phyloP scores from a whole-genome alignment of 805 yeast genomes.

The Saccharomycopsis sp. region DNA sequence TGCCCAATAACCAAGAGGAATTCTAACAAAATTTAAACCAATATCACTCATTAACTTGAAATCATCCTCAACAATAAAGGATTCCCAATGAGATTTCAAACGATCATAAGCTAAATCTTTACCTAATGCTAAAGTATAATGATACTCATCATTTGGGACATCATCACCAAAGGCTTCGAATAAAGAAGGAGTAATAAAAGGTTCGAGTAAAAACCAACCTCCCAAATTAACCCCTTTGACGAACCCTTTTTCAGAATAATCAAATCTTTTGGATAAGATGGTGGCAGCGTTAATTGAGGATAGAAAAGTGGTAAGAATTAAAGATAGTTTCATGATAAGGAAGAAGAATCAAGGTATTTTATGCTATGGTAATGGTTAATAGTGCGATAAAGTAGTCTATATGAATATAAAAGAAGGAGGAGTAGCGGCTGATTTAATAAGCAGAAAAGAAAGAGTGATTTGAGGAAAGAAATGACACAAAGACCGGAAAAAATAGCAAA shows the following conservation, averaged over 20 bases:
- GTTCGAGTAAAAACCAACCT: slow-evolving; percentile 67
- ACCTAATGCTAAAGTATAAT: slow-evolving; percentile 40
- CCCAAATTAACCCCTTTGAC: slow-evolving; percentile 45
- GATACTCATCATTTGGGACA: slow-evolving; percentile 54
- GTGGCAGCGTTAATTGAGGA: neutral
- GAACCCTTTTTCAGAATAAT: slow-evolving; percentile 12
- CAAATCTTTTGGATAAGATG: neutral
- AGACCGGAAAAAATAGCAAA: too few relatives aligned
- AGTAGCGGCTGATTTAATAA: too few relatives aligned
- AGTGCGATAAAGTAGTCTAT: too few relatives aligned
- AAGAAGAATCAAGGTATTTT: too few relatives aligned
- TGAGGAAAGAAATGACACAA: too few relatives aligned
- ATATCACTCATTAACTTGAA: slow-evolving; percentile 36
- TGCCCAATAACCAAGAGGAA: slow-evolving; percentile 82
- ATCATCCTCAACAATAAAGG: slow-evolving; percentile 51
- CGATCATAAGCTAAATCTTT: slow-evolving; percentile 31
- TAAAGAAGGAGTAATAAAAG: slow-evolving; percentile 58
- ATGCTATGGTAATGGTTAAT: too few relatives aligned
- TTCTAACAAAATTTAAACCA: slow-evolving; percentile 62
- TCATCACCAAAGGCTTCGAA: slow-evolving; percentile 32
- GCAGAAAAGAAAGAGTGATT: too few relatives aligned
- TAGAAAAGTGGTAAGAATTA: neutral
- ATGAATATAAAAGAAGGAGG: too few relatives aligned
- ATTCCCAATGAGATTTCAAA: slow-evolving; percentile 43
- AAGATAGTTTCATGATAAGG: neutral